Conservation (phyloP, 306 rosid species). For the Prunus kanzakura region DNA sequence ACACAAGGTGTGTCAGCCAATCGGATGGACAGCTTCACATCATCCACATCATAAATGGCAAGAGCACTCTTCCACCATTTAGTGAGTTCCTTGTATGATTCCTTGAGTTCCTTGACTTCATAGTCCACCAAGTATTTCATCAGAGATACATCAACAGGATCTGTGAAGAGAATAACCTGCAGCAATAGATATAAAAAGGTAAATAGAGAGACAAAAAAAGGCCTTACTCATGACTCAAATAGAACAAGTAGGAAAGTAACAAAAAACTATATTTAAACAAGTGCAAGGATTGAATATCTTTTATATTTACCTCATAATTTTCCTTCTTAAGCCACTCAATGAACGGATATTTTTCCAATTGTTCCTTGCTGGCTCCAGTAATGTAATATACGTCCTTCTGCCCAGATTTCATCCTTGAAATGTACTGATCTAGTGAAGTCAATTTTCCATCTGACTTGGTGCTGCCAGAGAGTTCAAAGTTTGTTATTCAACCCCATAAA, state of each 20-base stretch:
- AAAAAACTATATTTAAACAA: background rate
- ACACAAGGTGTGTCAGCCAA: conserved; percentile 96
- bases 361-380: conserved; percentile 94
- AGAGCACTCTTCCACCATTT: conserved; percentile 96
- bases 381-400: conserved; percentile 94
- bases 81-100: conserved; percentile 92
- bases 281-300: background rate
- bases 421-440: conserved; percentile 90
- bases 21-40: conserved; percentile 87
- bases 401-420: conserved; percentile 94
- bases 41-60: conserved; percentile 81
- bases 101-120: conserved; percentile 93
- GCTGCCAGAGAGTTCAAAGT: conserved; percentile 47
- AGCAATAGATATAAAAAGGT: background rate
- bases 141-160: conserved; percentile 94
- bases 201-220: background rate
- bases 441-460: conserved; percentile 92
- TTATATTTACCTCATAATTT: conserved; percentile 62
- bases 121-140: conserved; percentile 99
- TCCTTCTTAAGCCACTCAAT: conserved; percentile 92
- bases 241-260: background rate
- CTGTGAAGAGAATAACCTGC: conserved; percentile 90
- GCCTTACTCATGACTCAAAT: background rate
- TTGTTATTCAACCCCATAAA: conserved; percentile 14
- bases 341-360: conserved; percentile 94